A percentile compares a stretch with the other conserved stretches of the same genome.
These are phyloP conservation scores for Tolypocladium paradoxum DNA, from an alignment of 2,329 filamentous ascomycete genomes.

Conservation along the genomic window DNA sequence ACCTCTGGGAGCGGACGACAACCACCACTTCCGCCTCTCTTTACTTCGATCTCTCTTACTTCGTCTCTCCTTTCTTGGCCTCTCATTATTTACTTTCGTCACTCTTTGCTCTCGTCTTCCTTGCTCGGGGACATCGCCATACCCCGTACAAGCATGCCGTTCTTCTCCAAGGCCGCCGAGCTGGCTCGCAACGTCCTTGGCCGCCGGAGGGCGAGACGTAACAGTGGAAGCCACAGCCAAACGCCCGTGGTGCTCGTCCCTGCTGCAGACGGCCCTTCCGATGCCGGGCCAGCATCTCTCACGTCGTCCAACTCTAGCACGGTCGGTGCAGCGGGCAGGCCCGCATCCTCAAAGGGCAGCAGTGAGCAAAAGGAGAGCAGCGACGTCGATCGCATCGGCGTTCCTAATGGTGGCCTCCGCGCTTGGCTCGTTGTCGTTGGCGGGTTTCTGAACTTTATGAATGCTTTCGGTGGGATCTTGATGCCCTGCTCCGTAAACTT, in stretches of 20 bases:
- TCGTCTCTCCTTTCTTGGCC: too few species aligned
- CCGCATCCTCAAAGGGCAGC: background rate
- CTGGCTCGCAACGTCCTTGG: background rate
- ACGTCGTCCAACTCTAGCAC: background rate
- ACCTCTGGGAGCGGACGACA: background rate
- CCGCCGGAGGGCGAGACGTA: background rate
- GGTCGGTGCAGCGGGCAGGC: background rate
- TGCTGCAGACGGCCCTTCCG: conserved; percentile 6
- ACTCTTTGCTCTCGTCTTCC: background rate
- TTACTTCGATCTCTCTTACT: too few species aligned
- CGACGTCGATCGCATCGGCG: background rate
- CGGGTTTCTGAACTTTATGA: conserved; percentile 17
- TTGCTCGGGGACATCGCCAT: too few species aligned
- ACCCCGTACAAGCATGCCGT: too few species aligned
- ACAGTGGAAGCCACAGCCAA: background rate
- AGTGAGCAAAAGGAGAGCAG: background rate
- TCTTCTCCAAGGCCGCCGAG: background rate
- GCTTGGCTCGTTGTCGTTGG: conserved; percentile 22
- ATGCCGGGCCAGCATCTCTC: background rate
- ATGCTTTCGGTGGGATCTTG: conserved; percentile 14
- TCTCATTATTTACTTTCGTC: background rate
- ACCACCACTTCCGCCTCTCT: background rate
- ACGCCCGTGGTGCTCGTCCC: background rate
- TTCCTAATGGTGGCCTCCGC: conserved; percentile 15
- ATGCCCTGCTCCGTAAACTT: background rate